These are phyloP conservation scores for Oxytropis ochrocephala DNA, from an alignment of 306 rosid species.

Conservation along the genomic window DNA sequence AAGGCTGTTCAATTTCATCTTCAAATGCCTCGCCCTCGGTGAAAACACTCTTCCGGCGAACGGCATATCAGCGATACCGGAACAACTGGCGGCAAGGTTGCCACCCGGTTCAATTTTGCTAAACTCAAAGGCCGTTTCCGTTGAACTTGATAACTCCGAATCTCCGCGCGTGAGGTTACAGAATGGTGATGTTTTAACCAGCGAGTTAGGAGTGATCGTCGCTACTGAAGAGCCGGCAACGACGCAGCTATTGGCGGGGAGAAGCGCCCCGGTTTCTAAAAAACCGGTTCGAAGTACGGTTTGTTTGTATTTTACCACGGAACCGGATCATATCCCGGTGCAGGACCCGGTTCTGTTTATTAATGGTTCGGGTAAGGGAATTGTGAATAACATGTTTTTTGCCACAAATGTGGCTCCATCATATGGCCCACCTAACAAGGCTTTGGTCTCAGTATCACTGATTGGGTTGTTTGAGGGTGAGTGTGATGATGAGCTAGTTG, in stretches of 20 bases:
- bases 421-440: constrained; percentile 58
- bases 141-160: constrained; percentile 24
- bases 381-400: constrained; percentile 89
- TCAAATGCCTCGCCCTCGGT: constrained; percentile 88
- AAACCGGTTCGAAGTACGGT: constrained; percentile 69
- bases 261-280: constrained; percentile 11
- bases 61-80: constrained; percentile 70
- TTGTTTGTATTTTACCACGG: constrained; percentile 55
- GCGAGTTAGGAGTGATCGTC: constrained; percentile 66
- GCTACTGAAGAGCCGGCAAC: constrained; percentile 73
- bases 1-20: constrained; percentile 68
- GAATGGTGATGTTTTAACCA: constrained; percentile 49
- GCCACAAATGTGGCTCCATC: constrained; percentile 78
- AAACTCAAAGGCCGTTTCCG: constrained; percentile 46
- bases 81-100: constrained; percentile 53
- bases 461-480: constrained; percentile 45
- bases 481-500: constrained; percentile 38
- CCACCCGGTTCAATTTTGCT: constrained; percentile 45
- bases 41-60: constrained; percentile 78
- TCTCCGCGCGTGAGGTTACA: constrained; percentile 45
- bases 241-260: constrained; percentile 35
- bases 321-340: constrained; percentile 40
- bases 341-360: constrained; percentile 51
- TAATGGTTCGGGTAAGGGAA: constrained; percentile 77
- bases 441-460: constrained; percentile 57